Percentiles rank a stretch among this genome's conserved stretches.
phyloP scores from a whole-genome alignment of 2,329 filamentous ascomycete species.

The Dendrostoma leiphaemia region DNA sequence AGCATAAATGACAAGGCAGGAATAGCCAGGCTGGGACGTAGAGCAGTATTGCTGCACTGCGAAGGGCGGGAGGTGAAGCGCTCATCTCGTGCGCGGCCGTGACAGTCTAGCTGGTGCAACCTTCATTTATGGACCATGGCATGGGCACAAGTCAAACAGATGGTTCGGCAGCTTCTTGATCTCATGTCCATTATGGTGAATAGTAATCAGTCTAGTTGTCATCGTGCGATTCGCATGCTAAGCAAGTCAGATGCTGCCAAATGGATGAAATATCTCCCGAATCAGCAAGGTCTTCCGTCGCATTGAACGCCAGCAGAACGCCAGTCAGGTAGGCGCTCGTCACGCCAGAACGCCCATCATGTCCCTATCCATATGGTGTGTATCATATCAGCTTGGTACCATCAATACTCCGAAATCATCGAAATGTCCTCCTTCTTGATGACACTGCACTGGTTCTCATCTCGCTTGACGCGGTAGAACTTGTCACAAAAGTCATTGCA shows the following conservation, averaged over 20 bases:
- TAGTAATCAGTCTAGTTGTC: neutral
- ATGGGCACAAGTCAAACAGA: too few species aligned
- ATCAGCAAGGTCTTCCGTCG: neutral
- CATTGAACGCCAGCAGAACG: neutral
- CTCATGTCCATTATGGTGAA: neutral
- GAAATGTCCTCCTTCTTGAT: slow-evolving; percentile 71
- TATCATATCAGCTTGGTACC: neutral
- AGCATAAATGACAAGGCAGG: too few species aligned
- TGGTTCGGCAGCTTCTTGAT: too few species aligned
- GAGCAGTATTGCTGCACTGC: too few species aligned
- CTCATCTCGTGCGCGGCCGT: too few species aligned
- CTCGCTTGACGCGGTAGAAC: slow-evolving; percentile 83
- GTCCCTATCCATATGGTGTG: too few species aligned
- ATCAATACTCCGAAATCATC: slow-evolving; percentile 37
- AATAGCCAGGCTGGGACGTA: too few species aligned
- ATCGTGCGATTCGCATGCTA: neutral
- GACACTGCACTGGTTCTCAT: slow-evolving; percentile 81
- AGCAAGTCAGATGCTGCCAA: neutral
- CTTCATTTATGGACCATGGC: too few species aligned
- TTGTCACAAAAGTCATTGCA: slow-evolving; percentile 90
- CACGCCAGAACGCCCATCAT: neutral
- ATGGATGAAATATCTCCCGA: neutral
- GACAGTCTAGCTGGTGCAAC: too few species aligned
- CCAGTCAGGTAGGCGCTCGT: neutral
- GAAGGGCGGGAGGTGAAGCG: too few species aligned